Evolutionary conservation across 495 filamentous ascomycete species (phyloP).

Genomic region (Daldinia childiae): DNA sequence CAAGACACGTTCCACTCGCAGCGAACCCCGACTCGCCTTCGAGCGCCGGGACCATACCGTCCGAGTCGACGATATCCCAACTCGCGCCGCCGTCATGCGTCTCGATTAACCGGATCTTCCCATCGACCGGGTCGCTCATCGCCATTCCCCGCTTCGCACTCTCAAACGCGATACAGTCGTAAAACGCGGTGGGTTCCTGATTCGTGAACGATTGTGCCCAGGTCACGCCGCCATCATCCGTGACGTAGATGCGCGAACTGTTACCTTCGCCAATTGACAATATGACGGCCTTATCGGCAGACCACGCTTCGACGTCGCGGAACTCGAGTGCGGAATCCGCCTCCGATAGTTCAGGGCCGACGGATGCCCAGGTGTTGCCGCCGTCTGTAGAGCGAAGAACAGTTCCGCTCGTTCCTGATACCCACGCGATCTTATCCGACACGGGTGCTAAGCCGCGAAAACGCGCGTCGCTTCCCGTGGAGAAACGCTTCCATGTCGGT

Average conservation of each 20-base stretch:
- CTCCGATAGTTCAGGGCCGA: constrained; percentile 21
- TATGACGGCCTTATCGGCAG: constrained; percentile 24
- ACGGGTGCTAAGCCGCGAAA: constrained; percentile 36
- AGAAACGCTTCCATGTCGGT: constrained; percentile 17
- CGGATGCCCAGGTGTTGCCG: constrained; percentile 32
- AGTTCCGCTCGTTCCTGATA: constrained; percentile 27
- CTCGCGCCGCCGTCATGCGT: constrained; percentile 34
- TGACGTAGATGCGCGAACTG: constrained; percentile 53
- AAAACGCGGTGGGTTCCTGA: constrained; percentile 30
- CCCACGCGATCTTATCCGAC: constrained; percentile 31
- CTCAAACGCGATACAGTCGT: constrained; percentile 42
- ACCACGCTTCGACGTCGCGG: constrained; percentile 41
- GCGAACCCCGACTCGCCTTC: constrained; percentile 37
- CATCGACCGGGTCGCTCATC: constrained; percentile 40
- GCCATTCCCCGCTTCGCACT: constrained; percentile 28
- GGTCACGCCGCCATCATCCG: constrained; percentile 28
- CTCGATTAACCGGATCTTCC: constrained; percentile 33
- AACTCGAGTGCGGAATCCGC: constrained; percentile 30
- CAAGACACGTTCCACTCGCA: constrained; percentile 39
- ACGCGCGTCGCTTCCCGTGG: constrained; percentile 26
- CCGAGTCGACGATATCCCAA: constrained; percentile 18
- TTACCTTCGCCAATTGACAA: constrained; percentile 64
- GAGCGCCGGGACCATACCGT: constrained; percentile 17
- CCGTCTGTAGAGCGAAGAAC: constrained; percentile 34
- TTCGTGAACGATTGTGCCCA: constrained; percentile 34